Conservation (phyloP, 495 filamentous ascomycete species). For the Aspergillus incahuasiensis region DNA sequence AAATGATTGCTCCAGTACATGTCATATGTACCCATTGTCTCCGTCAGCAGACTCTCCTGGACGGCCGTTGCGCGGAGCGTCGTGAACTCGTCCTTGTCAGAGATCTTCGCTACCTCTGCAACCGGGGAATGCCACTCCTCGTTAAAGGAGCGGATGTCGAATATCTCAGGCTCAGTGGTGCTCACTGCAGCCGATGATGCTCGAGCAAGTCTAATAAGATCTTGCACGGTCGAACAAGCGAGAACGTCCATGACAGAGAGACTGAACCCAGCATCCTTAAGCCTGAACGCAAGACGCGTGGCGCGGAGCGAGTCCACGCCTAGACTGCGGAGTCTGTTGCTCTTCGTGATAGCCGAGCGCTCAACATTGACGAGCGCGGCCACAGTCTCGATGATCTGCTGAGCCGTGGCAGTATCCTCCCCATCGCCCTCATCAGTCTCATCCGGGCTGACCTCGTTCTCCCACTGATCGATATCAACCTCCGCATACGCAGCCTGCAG, state of each 20-base stretch:
- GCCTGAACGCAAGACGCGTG: conserved; percentile 24
- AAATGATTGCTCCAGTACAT: conserved; percentile 37
- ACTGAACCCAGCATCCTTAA: conserved; percentile 22
- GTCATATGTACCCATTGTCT: conserved; percentile 28
- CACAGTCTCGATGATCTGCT: conserved; percentile 22
- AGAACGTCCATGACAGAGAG: conserved; percentile 28
- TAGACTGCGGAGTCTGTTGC: conserved; percentile 25
- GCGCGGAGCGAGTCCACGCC: conserved; percentile 36
- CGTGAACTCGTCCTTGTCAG: conserved; percentile 7
- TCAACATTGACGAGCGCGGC: conserved; percentile 23
- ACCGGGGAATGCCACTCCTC: conserved; percentile 15
- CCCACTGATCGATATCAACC: conserved; percentile 30
- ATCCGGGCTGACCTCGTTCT: conserved; percentile 20
- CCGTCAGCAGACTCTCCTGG: conserved; percentile 34
- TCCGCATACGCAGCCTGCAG: conserved; percentile 25
- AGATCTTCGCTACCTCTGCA: conserved; percentile 7
- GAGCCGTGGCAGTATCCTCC: conserved; percentile 1
- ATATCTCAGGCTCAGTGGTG: conserved; percentile 3
- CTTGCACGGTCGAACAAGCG: conserved; percentile 24
- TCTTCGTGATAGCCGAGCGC: conserved; percentile 17
- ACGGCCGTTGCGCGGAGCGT: conserved; percentile 24
- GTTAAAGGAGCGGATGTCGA: conserved; percentile 26
- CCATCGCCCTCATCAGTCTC: conserved; percentile 1
- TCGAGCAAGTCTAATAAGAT: conserved; percentile 17
- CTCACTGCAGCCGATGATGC: background rate